phyloP scores from a whole-genome alignment of 1,284 basidiomycete genomes.

The Neonothopanus nambi region DNA sequence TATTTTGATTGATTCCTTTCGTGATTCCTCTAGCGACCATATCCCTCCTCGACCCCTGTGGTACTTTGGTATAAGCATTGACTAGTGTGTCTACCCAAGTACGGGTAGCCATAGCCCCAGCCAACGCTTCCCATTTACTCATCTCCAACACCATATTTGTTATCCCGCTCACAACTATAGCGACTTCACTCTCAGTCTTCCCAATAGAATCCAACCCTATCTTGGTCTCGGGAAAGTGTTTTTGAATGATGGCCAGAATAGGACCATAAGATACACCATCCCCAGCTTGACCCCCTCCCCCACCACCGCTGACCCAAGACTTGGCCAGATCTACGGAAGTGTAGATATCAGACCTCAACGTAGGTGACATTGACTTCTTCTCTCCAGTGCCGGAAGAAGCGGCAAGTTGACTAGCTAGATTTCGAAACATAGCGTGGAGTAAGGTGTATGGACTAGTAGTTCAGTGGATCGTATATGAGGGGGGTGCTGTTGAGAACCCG shows the following conservation, averaged over 20 bases:
- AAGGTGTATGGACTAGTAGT: neutral
- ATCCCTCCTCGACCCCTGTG: conserved; percentile 33
- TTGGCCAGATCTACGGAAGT: conserved; percentile 43
- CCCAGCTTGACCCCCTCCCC: conserved; percentile 42
- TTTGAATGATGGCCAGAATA: conserved; percentile 43
- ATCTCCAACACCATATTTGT: conserved; percentile 54
- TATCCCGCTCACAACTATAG: conserved; percentile 47
- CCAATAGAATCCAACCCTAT: conserved; percentile 45
- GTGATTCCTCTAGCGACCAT: conserved; percentile 46
- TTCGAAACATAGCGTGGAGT: conserved; percentile 41
- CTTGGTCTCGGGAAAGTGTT: conserved; percentile 44
- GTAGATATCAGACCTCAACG: conserved; percentile 48
- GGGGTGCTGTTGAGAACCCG: neutral
- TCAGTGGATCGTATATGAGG: neutral
- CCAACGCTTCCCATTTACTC: conserved; percentile 54
- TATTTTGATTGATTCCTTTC: conserved; percentile 45
- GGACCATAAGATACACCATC: conserved; percentile 48
- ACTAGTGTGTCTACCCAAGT: conserved; percentile 50
- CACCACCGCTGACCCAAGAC: conserved; percentile 40
- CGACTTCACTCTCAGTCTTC: conserved; percentile 42
- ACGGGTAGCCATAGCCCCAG: conserved; percentile 51
- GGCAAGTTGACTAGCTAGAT: conserved; percentile 39
- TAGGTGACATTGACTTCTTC: conserved; percentile 45
- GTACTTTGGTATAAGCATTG: conserved; percentile 33
- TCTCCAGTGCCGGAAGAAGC: conserved; percentile 30